Base-by-base conservation (phyloP, 257 asterid genomes). In the Parsonsia alboflavescens region DNA sequence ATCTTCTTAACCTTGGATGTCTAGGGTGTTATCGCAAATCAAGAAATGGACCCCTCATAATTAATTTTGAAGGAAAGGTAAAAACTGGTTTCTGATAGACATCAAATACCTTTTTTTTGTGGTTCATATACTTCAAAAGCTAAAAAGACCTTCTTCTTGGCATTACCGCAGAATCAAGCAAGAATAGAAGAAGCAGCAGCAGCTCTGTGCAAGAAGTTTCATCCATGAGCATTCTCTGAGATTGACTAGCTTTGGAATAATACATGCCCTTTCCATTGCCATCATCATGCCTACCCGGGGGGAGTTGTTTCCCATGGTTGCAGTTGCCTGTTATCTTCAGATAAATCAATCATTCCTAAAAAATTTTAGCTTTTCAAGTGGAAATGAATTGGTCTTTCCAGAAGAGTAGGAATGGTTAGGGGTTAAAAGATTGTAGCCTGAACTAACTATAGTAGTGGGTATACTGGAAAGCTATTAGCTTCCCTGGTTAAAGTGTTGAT, bases 61-160 rank as follows among this genome's bases (percentile, higher is more conserved):
- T 91, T 53, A 84, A 84, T 76, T 81, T 89, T 5, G 80, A 81
- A 79, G 97, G 96, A 68, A 91, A 89, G 92, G 96, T 89, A 82
- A 75, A 67, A 50, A 53, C 54, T 5, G 30, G 7, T 46, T 68
- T 50, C 30, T 36, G 28, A 50, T 12, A 39, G 17, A 21, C 74
- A 8, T 65, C 42, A 9, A 16, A 42, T 63, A n/a, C 39, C 39
- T 33, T 33, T 56, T 46, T 68, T 49, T 71, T 44, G 13, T 36
- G 56, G 22, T 17, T 21, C 11, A 52, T 53, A 52, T 36, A 44
- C 19, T 24, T 30, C 0, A 16, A 19, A 19, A 4, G 46, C 24
- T 21, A 42, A 52, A 4, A 26, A 22, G 24, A 33, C 3, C 39
- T 33, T n/a, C 21, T 69, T 42, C 80, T 58, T 81, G 79, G 62